Evolutionary conservation across 441 rosid species (phyloP), one percentile per base, ranked within the genome.

Genomic region (Manihot esculenta): DNA sequence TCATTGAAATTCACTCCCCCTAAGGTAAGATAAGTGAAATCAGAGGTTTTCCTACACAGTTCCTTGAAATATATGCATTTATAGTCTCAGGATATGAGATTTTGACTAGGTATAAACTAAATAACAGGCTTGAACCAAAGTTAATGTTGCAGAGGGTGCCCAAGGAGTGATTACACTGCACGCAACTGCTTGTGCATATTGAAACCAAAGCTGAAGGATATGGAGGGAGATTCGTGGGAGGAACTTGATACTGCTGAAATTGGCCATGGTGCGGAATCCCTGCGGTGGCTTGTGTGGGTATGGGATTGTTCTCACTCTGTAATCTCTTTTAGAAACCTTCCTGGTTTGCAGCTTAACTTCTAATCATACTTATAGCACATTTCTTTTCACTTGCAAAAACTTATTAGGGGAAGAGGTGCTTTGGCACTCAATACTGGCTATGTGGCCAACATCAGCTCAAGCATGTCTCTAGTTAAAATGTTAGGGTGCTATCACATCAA

Each of bases 201-300:
- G 69, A 87, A 90, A 82, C 97, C 97, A 15, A 83, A 85, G 83
- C 83, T 94, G 74, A 85, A 72, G 55, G 80, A 74, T 72, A 81
- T 84, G 61, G 97, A 77, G 65, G 97, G 78, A 57, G 97, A 92
- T 59, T 89, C 97, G 13, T 92, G 97, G 99, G 99, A 92, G 82
- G 97, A 90, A 78, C 86, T 94, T 65, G 92, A 85, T 67, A 70
- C 82, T 24, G n/a, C 79, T 18, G 94, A 92, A 76, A 88, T 92
- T 69, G 86, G 89, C 72, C 83, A 82, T 66, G 89, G 88, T 69
- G 95, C 93, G 58, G 87, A 86, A 74, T 89, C 97, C 54, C 64
- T 92, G 71, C 90, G 83, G 30, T 94, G 99, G 97, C 85, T 94
- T 76, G 85, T 92, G 44, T 90, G 97, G 99, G 99, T 94, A 86